Evolutionary conservation across 2,329 filamentous ascomycete species (phyloP), one percentile per base, ranked within the genome.

Genomic region (Fusarium sp.): DNA sequence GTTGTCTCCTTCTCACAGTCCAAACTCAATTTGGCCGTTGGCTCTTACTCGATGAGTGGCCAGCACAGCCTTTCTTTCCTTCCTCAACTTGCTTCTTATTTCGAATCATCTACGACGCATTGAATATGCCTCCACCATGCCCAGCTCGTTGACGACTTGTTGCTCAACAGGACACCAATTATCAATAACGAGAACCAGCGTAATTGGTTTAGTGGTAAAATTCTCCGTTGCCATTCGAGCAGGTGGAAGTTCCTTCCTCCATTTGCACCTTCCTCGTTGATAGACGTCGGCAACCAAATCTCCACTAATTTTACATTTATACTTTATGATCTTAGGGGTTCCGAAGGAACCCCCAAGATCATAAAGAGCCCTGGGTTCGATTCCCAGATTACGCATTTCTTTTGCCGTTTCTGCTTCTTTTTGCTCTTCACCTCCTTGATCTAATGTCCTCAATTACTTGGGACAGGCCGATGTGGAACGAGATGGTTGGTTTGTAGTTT

Each of bases 131-230:
- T 43, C 13, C 13, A n/a, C 7, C 21, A 13, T 43, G 13, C 21
- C 13, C 40, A 43, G 9, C 21, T 9, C 7, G 8, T 13, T 9
- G 9, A 15, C 12, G 15, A 23, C n/a, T 43, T 23, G 4, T 10
- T 1, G 8, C 13, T n/a, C 7, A 43, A 43, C 7, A 23, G 7
- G 4, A 1, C 19, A 6, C 2, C 8, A 8, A 15, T 8, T 13
- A 2, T 43, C 21, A 23, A 43, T 9, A 43, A 43, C 13, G 23
- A 43, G 21, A 43, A 43, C n/a, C 40, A 46, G 68, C 68, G 68
- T 71, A 57, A 71, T 71, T 71, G 65, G 65, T 69, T 69, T 69
- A 69, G 67, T 68, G 65, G 65, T 68, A 68, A 68, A 68, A 68
- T 68, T 68, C 65, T 68, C 65, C 65, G 65, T 68, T 68, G 65